phyloP scores from a whole-genome alignment of 2,329 filamentous ascomycete genomes.

The Rhytidhysteron rufulum region DNA sequence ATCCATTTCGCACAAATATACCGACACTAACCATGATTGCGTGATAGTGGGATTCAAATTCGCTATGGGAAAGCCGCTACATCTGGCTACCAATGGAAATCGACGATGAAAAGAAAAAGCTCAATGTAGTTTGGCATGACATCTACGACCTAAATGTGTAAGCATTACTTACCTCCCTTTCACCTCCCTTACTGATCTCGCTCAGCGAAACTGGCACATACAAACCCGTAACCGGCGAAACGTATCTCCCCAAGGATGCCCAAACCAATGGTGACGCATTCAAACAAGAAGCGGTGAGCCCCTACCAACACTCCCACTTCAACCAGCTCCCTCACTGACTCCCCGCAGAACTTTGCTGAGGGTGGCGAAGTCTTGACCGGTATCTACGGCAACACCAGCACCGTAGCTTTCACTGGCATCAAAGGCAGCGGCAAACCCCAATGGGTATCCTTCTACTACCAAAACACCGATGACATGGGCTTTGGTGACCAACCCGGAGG shows the following conservation, averaged over 20 bases:
- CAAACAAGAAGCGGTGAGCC: slow-evolving; percentile 49
- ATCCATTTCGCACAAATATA: too few species aligned
- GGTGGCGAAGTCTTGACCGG: slow-evolving; percentile 48
- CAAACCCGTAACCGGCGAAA: slow-evolving; percentile 44
- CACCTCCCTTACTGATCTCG: slow-evolving; percentile 2
- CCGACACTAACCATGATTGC: too few species aligned
- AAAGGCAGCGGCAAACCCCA: slow-evolving; percentile 50
- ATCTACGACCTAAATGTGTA: slow-evolving; percentile 54
- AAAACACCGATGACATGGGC: slow-evolving; percentile 60
- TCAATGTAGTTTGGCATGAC: slow-evolving; percentile 52
- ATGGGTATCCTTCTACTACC: slow-evolving; percentile 58
- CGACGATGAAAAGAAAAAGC: slow-evolving; percentile 50
- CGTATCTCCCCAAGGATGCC: slow-evolving; percentile 47
- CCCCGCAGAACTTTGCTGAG: slow-evolving; percentile 45
- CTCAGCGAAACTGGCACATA: slow-evolving; percentile 45
- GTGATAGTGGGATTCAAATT: too few species aligned
- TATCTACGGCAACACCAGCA: slow-evolving; percentile 55
- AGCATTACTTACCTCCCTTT: neutral
- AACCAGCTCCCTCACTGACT: too few species aligned
- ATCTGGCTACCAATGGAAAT: too few species aligned
- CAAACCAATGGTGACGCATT: slow-evolving; percentile 46
- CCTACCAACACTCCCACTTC: too few species aligned
- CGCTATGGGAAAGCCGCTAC: too few species aligned
- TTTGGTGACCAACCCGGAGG: slow-evolving; percentile 54
- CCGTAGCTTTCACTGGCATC: slow-evolving; percentile 48